These are phyloP conservation scores for Jackrogersella minutella DNA, from an alignment of 495 filamentous ascomycete species.

Conservation along the genomic window DNA sequence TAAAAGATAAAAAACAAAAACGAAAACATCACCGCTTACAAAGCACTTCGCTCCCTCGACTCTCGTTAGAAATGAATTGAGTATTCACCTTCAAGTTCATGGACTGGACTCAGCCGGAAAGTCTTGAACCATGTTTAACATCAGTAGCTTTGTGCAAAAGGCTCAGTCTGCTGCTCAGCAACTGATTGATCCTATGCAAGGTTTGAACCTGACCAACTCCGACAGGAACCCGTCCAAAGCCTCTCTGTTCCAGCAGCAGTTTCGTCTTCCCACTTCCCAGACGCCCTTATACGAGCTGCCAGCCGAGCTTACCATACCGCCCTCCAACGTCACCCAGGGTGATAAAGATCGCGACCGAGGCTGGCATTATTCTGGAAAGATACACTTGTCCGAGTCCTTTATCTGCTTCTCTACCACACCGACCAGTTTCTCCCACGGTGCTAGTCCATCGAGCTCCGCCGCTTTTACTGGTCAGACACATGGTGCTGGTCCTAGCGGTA, in stretches of 20 bases:
- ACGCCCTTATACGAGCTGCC: constrained; percentile 94
- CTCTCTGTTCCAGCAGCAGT: constrained; percentile 92
- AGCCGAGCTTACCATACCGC: constrained; percentile 87
- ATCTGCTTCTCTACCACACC: constrained; percentile 95
- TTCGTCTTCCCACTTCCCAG: constrained; percentile 91
- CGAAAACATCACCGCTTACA: too few species aligned
- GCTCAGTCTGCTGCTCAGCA: constrained; percentile 73
- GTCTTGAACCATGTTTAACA: constrained; percentile 67
- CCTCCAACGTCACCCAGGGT: constrained; percentile 64
- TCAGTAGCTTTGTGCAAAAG: constrained; percentile 91
- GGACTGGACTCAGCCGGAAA: constrained; percentile 39
- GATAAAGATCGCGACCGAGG: constrained; percentile 72
- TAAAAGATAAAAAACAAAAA: too few species aligned
- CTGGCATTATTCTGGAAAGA: constrained; percentile 88
- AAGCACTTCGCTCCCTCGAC: constrained; percentile 7
- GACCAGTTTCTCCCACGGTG: constrained; percentile 81
- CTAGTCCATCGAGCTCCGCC: constrained; percentile 76
- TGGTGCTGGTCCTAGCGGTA: constrained; percentile 89
- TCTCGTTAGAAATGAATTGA: constrained; percentile 43
- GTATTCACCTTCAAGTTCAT: constrained; percentile 26
- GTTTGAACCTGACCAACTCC: constrained; percentile 69
- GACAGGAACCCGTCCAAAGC: constrained; percentile 88
- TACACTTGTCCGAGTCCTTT: constrained; percentile 92
- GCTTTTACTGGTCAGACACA: constrained; percentile 88
- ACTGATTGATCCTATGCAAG: constrained; percentile 84